A percentile compares a stretch with the other conserved stretches of the same genome.
These are phyloP conservation scores for Primulina huaijiensis DNA, from an alignment of 257 asterid species.

Conservation along the genomic window DNA sequence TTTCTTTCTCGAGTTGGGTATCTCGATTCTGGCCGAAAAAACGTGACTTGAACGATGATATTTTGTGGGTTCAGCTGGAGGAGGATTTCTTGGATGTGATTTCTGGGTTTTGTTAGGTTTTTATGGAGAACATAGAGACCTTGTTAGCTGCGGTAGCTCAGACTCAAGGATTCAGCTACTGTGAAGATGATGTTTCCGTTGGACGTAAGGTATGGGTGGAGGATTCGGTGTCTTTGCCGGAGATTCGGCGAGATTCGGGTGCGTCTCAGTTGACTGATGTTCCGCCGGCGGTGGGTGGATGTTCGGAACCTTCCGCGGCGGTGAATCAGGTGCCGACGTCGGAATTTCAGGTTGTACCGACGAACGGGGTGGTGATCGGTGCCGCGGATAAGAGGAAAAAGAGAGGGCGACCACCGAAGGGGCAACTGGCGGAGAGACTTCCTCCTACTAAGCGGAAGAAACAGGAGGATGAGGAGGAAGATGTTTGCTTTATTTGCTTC, in stretches of 20 bases:
- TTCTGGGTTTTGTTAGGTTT: constrained; percentile 22
- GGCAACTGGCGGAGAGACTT: constrained; percentile 31
- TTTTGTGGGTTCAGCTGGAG: constrained; percentile 9
- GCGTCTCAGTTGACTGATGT: constrained; percentile 31
- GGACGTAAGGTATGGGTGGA: constrained; percentile 26
- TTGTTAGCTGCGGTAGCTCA: constrained; percentile 61
- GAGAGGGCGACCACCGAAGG: constrained; percentile 71
- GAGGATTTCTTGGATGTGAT: constrained; percentile 11
- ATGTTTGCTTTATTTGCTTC: constrained; percentile 93
- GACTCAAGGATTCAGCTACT: constrained; percentile 53
- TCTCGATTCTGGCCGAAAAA: constrained; percentile 17
- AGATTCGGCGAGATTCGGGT: constrained; percentile 24
- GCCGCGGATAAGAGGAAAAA: constrained; percentile 45
- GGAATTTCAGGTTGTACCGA: constrained; percentile 18
- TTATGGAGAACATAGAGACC: constrained; percentile 53
- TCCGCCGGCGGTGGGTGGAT: constrained; percentile 28
- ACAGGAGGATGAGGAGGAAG: constrained; percentile 72
- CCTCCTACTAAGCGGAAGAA: constrained; percentile 51
- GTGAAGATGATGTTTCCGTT: constrained; percentile 32
- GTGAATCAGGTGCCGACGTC: constrained; percentile 28
- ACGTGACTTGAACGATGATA: constrained; percentile 12
- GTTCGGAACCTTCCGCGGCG: constrained; percentile 19
- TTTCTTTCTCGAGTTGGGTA: constrained; percentile 23
- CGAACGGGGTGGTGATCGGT: constrained; percentile 31
- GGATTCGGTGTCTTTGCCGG: constrained; percentile 25